Percentiles rank a stretch among this genome's conserved stretches.
Conservation (phyloP, 345 rosid species). For the Zanthoxylum bungeanum region DNA sequence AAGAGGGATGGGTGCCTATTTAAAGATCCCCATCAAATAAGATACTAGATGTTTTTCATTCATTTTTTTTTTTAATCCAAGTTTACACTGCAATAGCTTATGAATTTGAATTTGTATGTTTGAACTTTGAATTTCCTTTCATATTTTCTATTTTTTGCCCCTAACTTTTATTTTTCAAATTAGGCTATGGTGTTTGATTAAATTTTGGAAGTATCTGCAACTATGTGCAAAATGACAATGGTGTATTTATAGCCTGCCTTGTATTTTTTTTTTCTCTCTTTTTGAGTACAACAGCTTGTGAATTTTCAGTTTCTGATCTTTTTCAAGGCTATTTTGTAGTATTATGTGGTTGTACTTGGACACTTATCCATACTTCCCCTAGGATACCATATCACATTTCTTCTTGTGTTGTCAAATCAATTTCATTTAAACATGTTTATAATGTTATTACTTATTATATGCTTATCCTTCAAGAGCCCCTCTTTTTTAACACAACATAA, state of each 20-base stretch:
- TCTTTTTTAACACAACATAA: too few relatives aligned
- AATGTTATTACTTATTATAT: too few relatives aligned
- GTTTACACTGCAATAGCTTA: conserved; percentile 5
- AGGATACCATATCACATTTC: background rate
- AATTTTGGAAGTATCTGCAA: conserved; percentile 2
- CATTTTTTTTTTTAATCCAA: conserved; percentile 32
- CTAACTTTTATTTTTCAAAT: background rate
- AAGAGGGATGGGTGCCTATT: conserved; percentile 32
- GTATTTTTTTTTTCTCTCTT: conserved; percentile 17
- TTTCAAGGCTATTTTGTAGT: conserved; percentile 2
- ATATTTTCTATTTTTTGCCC: too few relatives aligned
- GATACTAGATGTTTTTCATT: conserved; percentile 28
- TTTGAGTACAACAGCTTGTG: conserved; percentile 1
- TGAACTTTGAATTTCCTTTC: too few relatives aligned
- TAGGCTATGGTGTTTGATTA: background rate
- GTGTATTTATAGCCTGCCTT: conserved; percentile 13
- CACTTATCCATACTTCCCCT: conserved; percentile 25
- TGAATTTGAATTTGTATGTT: conserved; percentile 3
- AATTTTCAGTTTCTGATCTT: conserved; percentile 6
- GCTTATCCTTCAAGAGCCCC: too few relatives aligned
- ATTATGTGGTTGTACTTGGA: conserved; percentile 27
- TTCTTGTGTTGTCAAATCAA: conserved; percentile 20
- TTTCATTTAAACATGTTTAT: conserved; percentile 9
- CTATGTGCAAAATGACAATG: conserved; percentile 10
- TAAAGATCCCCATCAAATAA: conserved; percentile 42